These are phyloP conservation scores for Phytophthora sp. DNA, from an alignment of 352 stramenopile genomes.

Conservation along the genomic window DNA sequence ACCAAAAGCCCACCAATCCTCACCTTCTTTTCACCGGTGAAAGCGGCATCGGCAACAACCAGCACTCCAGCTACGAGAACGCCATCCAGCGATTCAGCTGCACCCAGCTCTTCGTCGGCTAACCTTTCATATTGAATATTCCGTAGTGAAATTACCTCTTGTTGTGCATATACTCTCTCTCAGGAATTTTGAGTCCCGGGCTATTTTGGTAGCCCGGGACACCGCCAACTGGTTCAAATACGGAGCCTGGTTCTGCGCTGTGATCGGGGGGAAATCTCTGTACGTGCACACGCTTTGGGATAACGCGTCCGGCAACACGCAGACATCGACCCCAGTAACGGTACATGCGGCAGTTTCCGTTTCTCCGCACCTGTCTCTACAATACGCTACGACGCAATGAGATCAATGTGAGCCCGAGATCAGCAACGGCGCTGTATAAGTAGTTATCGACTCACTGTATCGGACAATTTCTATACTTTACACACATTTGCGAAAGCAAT, in stretches of 20 bases:
- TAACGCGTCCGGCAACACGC: not conserved
- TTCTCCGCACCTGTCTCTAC: not conserved
- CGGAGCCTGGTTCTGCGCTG: not conserved
- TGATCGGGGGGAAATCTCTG: not conserved
- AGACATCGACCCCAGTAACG: not conserved
- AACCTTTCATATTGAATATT: too few relatives aligned
- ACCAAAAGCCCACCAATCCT: too few relatives aligned
- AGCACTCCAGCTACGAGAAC: too few relatives aligned
- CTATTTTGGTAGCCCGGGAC: too few relatives aligned
- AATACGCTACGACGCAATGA: not conserved
- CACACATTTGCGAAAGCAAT: not conserved
- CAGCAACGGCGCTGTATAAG: not conserved
- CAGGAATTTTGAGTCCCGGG: too few relatives aligned
- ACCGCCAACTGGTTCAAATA: not conserved
- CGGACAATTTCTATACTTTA: not conserved
- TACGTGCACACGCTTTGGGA: not conserved
- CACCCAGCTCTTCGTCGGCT: too few relatives aligned
- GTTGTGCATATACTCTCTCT: too few relatives aligned
- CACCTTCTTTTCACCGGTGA: too few relatives aligned
- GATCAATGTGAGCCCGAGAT: not conserved
- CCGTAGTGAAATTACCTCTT: too few relatives aligned
- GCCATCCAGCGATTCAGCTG: too few relatives aligned
- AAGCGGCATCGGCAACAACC: too few relatives aligned
- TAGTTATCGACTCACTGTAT: not conserved
- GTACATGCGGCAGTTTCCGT: not conserved